Percentiles rank a stretch among this genome's conserved stretches.
Conservation (phyloP, 257 asterid genomes). For the Solanum peruvianum region DNA sequence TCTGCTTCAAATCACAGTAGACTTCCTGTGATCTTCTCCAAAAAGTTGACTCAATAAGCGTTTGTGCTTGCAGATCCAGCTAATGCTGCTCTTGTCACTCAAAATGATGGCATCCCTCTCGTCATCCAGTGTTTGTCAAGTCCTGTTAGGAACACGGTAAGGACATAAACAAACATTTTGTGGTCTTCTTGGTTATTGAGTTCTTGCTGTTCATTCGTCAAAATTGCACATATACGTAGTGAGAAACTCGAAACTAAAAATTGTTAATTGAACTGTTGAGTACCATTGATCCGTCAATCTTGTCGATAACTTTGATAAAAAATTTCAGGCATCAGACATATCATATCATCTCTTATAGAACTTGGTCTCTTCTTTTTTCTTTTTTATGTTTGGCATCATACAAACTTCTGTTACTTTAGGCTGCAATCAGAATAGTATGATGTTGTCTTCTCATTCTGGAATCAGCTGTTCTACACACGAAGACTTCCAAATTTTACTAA, state of each 20-base stretch:
- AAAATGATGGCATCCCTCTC: slow-evolving; percentile 70
- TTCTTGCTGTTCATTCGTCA: not conserved
- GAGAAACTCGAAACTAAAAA: not conserved
- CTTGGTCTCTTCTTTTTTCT: not conserved
- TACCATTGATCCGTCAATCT: not conserved
- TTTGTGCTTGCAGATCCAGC: slow-evolving; percentile 49
- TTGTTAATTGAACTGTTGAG: not conserved
- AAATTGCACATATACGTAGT: not conserved
- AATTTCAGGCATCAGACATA: not conserved
- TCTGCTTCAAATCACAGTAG: not conserved
- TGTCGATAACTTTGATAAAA: not conserved
- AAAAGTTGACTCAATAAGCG: not conserved
- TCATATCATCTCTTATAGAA: not conserved
- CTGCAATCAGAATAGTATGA: not conserved
- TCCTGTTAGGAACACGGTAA: slow-evolving; percentile 90
- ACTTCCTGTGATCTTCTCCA: not conserved
- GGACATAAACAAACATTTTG: not conserved
- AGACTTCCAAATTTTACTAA: not conserved
- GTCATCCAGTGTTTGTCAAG: slow-evolving; percentile 83
- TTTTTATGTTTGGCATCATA: not conserved
- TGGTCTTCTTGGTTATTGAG: not conserved
- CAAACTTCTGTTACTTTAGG: not conserved
- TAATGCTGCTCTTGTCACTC: slow-evolving; percentile 63
- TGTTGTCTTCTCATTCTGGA: not conserved
- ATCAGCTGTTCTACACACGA: not conserved